Evolutionary conservation across 2,329 filamentous ascomycete species (phyloP).

Genomic region (Ampelomyces quisqualis): DNA sequence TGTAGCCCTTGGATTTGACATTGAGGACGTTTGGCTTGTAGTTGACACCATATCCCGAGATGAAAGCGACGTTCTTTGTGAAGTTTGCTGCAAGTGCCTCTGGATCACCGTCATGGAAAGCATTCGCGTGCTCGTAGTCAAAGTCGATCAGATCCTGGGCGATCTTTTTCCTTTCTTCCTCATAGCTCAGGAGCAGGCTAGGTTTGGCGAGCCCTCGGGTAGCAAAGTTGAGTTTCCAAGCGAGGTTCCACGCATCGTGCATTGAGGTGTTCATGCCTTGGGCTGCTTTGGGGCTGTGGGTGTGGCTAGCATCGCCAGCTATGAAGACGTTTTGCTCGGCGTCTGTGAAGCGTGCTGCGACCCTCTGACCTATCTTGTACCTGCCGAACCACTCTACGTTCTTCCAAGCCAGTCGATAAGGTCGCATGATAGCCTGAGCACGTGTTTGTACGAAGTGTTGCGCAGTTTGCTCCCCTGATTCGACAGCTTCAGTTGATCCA

Average conservation of each 20-base stretch:
- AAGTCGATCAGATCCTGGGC: constrained; percentile 49
- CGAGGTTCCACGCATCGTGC: constrained; percentile 49
- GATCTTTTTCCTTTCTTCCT: constrained; percentile 47
- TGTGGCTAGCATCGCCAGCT: constrained; percentile 52
- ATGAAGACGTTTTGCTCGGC: constrained; percentile 49
- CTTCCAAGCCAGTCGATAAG: constrained; percentile 50
- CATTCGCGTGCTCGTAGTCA: constrained; percentile 53
- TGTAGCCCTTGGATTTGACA: constrained; percentile 54
- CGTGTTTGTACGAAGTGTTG: constrained; percentile 71
- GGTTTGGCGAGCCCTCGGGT: constrained; percentile 44
- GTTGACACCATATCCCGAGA: constrained; percentile 69
- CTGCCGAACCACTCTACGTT: constrained; percentile 54
- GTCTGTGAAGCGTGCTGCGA: constrained; percentile 50
- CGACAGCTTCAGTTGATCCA: constrained; percentile 33
- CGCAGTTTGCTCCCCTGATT: constrained; percentile 43
- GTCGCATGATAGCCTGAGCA: constrained; percentile 52
- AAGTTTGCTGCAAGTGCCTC: constrained; percentile 68
- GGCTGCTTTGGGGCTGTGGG: constrained; percentile 46
- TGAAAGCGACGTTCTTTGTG: constrained; percentile 69
- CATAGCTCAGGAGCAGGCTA: constrained; percentile 43
- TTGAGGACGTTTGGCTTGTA: constrained; percentile 67
- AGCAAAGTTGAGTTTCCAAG: constrained; percentile 49
- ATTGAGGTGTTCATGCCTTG: constrained; percentile 51
- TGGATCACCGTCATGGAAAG: constrained; percentile 61
- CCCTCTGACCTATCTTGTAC: constrained; percentile 53